Evolutionary conservation across 345 rosid genomes (phyloP), one percentile per base, ranked within the genome.

Genomic region (Salix viminalis): DNA sequence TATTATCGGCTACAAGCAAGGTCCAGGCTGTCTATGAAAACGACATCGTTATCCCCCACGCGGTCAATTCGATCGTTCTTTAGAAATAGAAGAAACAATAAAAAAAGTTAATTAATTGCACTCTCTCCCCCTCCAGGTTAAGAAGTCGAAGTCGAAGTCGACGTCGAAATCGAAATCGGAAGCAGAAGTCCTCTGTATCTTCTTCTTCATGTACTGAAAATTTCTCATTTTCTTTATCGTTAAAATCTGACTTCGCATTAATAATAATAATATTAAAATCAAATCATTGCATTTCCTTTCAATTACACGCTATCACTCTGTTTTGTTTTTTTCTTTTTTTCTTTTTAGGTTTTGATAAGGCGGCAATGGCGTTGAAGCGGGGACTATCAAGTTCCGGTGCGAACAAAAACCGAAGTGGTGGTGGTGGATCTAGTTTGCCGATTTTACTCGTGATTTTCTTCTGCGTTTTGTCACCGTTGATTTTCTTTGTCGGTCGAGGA

Each of bases 401-500:
- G 71, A 73, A 72, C 18, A 81, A 88, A 83, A 79, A 70, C 85
- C 77, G 89, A 69, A 82, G 86, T 71, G 78, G 69, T 50, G 88
- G 83, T 74, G 88, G 84, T 74, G 88, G 97, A 92, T 92, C 91
- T 86, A 83, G 91, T 72, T 84, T 88, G 69, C 80, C 83, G 28
- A 74, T 90, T 36, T 73, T 75, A 30, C 71, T 88, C 62, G 80
- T 92, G 54, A 80, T 84, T 46, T 78, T 92, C 77, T 86, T 90
- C 87, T 88, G 87, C 50, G 81, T 90, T 65, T 81, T 94, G 50
- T 84, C 89, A 13, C 93, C 95, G 52, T 83, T 90, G 41, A 69
- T 89, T 78, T 90, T 92, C 97, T 90, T 88, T 65, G 83, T 88
- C 72, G 91, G 94, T 71, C 85, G 90, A 62, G 92, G 94, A 60